Conservation (phyloP, 2,329 filamentous ascomycete species). For the Cercospora zeae-maydis region DNA sequence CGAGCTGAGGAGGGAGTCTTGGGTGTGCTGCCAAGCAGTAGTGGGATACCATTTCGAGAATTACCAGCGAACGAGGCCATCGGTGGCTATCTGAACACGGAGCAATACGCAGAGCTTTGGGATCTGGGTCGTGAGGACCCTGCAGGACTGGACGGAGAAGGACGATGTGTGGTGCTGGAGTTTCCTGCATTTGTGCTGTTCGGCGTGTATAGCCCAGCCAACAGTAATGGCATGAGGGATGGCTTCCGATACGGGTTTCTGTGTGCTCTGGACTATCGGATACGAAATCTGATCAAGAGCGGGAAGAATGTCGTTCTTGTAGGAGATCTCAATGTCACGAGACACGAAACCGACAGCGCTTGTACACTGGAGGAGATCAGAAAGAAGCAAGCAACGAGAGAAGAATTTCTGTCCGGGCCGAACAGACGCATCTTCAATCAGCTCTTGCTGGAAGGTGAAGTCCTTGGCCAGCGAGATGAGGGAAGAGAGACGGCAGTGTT, state of each 20-base stretch:
- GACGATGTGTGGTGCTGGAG: constrained; percentile 84
- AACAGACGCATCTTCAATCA: constrained; percentile 80
- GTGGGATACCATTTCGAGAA: constrained; percentile 66
- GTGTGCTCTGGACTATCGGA: constrained; percentile 71
- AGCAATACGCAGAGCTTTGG: constrained; percentile 57
- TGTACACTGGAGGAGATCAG: constrained; percentile 67
- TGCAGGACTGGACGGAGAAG: constrained; percentile 77
- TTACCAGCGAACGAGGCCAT: constrained; percentile 72
- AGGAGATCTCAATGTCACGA: constrained; percentile 81
- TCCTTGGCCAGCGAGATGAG: constrained; percentile 63
- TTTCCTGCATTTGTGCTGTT: constrained; percentile 93
- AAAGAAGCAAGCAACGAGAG: constrained; percentile 64
- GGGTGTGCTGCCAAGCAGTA: constrained; percentile 71
- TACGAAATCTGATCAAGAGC: constrained; percentile 74
- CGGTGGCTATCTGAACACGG: constrained; percentile 75
- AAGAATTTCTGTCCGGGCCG: constrained; percentile 69
- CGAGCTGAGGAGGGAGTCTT: constrained; percentile 92
- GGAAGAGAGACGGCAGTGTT: constrained; percentile 68
- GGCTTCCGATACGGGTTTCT: constrained; percentile 80
- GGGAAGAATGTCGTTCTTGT: constrained; percentile 83
- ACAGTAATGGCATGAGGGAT: constrained; percentile 76
- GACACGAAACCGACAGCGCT: constrained; percentile 69
- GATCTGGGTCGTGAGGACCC: constrained; percentile 60
- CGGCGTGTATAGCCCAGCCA: constrained; percentile 88
- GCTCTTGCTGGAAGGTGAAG: constrained; percentile 68